These are phyloP conservation scores for Cyclotella cryptica DNA, from an alignment of 108 stramenopile species.

Conservation along the genomic window DNA sequence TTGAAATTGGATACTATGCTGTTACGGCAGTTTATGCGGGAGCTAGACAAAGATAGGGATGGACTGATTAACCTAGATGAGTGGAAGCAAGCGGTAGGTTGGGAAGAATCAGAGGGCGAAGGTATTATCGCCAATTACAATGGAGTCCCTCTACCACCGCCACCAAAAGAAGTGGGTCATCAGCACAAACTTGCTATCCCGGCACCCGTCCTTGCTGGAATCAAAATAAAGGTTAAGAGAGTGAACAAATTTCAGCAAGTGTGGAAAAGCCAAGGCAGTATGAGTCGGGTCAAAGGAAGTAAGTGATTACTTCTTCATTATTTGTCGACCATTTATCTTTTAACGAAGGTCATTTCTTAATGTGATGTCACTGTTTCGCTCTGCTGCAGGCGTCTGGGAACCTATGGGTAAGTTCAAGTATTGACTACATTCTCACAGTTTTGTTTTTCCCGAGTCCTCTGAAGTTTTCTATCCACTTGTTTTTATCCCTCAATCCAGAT, in stretches of 20 bases:
- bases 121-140: slow-evolving; percentile 69
- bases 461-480: not conserved
- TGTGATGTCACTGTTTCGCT: not conserved
- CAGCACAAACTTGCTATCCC: slow-evolving; percentile 84
- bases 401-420: slow-evolving; percentile 49
- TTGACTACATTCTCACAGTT: too few species aligned
- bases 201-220: slow-evolving; percentile 86
- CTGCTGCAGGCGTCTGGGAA: slow-evolving; percentile 82
- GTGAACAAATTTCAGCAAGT: slow-evolving; percentile 81
- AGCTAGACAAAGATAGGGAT: slow-evolving; percentile 93
- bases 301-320: not conserved
- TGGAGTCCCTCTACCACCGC: slow-evolving; percentile 74
- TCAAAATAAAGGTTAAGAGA: slow-evolving; percentile 95
- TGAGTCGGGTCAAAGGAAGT: slow-evolving; percentile 90
- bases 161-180: slow-evolving; percentile 80
- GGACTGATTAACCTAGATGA: slow-evolving; percentile 95
- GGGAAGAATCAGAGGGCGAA: slow-evolving; percentile 80
- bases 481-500: not conserved
- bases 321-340: not conserved
- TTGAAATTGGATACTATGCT: slow-evolving; percentile 80
- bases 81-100: slow-evolving; percentile 95
- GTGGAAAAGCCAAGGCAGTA: slow-evolving; percentile 96
- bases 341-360: not conserved
- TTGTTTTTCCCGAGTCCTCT: not conserved
- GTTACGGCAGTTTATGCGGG: slow-evolving; percentile 90